Evolutionary conservation across 306 rosid genomes (phyloP), one percentile per base, ranked within the genome.

Genomic region (Inga laurina): DNA sequence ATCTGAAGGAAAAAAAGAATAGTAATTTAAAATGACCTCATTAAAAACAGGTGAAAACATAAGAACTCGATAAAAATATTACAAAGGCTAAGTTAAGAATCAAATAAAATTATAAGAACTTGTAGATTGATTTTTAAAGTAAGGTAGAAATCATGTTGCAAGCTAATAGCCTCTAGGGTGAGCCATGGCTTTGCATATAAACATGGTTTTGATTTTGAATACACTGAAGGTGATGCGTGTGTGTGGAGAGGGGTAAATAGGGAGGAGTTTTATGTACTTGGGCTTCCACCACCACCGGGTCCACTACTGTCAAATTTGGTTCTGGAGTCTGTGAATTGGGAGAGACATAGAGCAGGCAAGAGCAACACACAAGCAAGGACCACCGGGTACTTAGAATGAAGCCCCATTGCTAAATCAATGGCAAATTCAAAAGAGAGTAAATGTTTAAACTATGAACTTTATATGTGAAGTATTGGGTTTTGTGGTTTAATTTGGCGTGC

Each of bases 201-300:
- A 49, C 27, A 24, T 22, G 67, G 67, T 12, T 61, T 61, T 9
- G 35, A 11, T 24, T 61, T 24, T 10, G 35, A 27, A 27, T 62
- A 1, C 68, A 62, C 4, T 6, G 27, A 27, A 62, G 10, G 62
- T 62, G 37, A 62, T 73, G 4, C 2, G 68, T 5, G 8, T 39
- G 43, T 37, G 41, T 3, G 6, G 43, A 37, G 8, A 39, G 30
- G 30, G 30, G 30, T 27, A 27, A 27, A 27, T 27, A 27, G 30
- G 1, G 43, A 8, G 43, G 3, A 54, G 43, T 39, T 39, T 62
- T 62, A 81, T 91, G 37, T 93, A 91, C 97, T 85, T 85, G 95
- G 90, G 65, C 59, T 90, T 30, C 97, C 97, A 52, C 92, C 84
- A 86, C 94, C 87, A 82, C 93, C 95, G 32, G 95, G 92, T 85